Base-by-base conservation (phyloP, 306 rosid species). In the Prunus mongolica region DNA sequence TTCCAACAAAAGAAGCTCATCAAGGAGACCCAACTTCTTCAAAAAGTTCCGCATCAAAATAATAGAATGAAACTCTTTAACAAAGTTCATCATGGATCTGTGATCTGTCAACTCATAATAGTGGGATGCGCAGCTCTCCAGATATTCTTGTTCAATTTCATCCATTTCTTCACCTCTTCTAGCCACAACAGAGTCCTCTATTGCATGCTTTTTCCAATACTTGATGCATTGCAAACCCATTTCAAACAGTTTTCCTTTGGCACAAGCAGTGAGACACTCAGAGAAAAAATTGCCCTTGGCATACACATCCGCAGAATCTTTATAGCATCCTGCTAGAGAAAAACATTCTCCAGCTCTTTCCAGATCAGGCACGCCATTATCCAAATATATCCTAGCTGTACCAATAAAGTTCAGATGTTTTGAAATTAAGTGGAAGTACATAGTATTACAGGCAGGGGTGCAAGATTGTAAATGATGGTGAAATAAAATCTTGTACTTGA, bases 301-400 rank as follows among this genome's bases (percentile, higher is more conserved):
- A 76, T 77, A 92, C 32, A 85, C 90, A 2, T 82, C 67, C 9
- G 97, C 93, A 19, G 97, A 86, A 27, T 32, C 75, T 65, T 85
- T 84, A 58, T 75, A 73, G 66, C 90, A 77, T 54, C 80, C 80
- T 9, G 89, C 97, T 27, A 84, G 84, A 72, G 46, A 60, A 78
- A 88, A 89, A 78, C 91, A 91, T 62, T 91, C 91, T 16, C 89
- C 97, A 49, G 94, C 97, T 68, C 84, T 89, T 62, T 80, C 71
- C 0, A 87, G 72, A 76, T 86, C 89, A 47, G 44, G 44, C 44
- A 6, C 44, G 44, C 85, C 88, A 76, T 85, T 88, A 52, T 88
- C 91, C 76, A 84, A 73, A 77, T 81, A 91, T 41, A 91, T 80
- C 20, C 64, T 85, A 72, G 92, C 97, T 91, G 73, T 16, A 38